phyloP scores from a whole-genome alignment of 23 red algal species.

The Cyanidiococcus yangmingshanensis region DNA sequence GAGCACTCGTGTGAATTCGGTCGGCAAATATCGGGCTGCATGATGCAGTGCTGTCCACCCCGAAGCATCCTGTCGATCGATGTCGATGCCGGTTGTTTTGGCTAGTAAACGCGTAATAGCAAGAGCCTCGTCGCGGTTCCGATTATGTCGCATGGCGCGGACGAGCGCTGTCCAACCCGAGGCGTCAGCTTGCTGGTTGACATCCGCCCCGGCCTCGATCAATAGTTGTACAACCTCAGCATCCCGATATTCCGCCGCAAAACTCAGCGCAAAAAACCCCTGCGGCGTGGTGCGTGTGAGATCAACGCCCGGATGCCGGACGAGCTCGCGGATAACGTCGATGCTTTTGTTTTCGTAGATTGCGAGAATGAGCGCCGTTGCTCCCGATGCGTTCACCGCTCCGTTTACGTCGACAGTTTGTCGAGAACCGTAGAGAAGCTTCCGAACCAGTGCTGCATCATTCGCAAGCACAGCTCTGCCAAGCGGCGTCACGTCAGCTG shows the following conservation, averaged over 20 bases:
- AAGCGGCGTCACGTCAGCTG: not conserved
- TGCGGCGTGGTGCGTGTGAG: constrained; percentile 5
- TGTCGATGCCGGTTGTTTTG: not conserved
- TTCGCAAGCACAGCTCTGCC: constrained; percentile 12
- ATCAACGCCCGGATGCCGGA: not conserved
- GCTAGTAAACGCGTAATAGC: not conserved
- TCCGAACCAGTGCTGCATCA: not conserved
- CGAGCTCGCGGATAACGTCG: constrained; percentile 8
- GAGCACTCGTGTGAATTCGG: not conserved
- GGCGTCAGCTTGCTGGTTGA: constrained; percentile 9
- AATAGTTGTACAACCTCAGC: not conserved
- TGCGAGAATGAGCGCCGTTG: constrained; percentile 8
- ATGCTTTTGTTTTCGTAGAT: constrained; percentile 20
- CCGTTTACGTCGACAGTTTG: not conserved
- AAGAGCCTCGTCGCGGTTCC: constrained; percentile 1
- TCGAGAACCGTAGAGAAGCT: not conserved
- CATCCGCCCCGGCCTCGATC: constrained; percentile 5
- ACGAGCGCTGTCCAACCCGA: constrained; percentile 17
- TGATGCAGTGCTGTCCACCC: constrained; percentile 17
- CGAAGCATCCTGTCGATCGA: not conserved
- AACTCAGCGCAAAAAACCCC: constrained; percentile 18
- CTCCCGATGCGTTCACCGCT: constrained; percentile 15
- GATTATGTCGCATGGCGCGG: constrained; percentile 14
- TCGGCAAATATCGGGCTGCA: constrained; percentile 3
- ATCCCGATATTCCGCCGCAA: constrained; percentile 16